Percentiles rank a stretch among this genome's conserved stretches.
Evolutionary conservation across 2,329 filamentous ascomycete genomes (phyloP).

Genomic region (Bipolaris sorokiniana): DNA sequence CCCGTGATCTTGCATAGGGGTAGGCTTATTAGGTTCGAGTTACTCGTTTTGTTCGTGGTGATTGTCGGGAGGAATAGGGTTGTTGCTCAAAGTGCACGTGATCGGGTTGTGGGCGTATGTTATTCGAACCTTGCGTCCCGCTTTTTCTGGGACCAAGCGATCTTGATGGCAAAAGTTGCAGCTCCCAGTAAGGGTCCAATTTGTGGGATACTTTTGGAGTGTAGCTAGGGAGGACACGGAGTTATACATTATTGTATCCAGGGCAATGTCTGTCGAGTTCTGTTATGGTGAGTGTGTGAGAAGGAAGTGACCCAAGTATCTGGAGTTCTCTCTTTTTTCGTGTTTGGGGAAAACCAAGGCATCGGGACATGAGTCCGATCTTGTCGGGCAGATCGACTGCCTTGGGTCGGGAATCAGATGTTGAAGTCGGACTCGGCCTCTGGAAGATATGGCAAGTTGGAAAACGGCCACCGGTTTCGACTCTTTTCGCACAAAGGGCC

Average conservation of each 20-base stretch:
- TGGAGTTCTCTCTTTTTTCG: not conserved
- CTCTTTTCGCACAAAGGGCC: constrained; percentile 15
- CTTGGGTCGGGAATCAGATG: not conserved
- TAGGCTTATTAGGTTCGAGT: not conserved
- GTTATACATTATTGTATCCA: not conserved
- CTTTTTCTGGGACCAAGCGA: no score
- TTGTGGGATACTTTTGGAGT: not conserved
- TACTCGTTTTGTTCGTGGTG: not conserved
- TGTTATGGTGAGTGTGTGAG: not conserved
- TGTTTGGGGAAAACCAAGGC: not conserved
- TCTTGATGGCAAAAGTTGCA: not conserved
- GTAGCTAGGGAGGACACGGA: no score
- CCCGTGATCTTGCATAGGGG: not conserved
- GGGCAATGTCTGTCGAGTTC: no score
- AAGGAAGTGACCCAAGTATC: not conserved
- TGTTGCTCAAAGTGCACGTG: not conserved
- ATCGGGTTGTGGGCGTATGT: not conserved
- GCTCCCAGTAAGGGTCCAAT: not conserved
- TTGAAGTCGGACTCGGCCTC: not conserved
- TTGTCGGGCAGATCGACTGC: not conserved
- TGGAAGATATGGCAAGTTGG: not conserved
- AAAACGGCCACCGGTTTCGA: constrained; percentile 19
- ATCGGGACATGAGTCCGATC: not conserved
- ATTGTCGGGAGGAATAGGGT: not conserved
- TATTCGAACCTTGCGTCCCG: not conserved